Evolutionary conservation across 148 eudicot genomes (phyloP).

Genomic region (Vaccinium corymbosum): DNA sequence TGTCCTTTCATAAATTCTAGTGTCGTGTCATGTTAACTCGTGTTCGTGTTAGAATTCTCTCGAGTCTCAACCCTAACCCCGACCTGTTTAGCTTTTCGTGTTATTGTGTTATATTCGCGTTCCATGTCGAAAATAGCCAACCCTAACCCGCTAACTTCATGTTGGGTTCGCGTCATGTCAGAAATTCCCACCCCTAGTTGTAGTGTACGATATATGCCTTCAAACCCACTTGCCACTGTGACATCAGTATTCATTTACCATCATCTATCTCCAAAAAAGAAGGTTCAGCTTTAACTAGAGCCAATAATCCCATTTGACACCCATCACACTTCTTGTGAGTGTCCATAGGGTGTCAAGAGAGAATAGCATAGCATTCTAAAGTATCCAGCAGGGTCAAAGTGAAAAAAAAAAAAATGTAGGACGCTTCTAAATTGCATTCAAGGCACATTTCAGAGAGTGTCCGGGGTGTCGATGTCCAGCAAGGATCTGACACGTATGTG

Average conservation of each 20-base stretch:
- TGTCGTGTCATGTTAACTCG: no score
- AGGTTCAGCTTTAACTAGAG: neutral
- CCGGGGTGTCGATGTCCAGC: neutral
- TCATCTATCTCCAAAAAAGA: neutral
- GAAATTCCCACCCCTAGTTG: neutral
- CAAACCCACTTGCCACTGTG: neutral
- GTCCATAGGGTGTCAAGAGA: neutral
- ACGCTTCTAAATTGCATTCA: neutral
- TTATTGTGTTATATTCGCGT: no score
- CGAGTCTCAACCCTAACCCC: no score
- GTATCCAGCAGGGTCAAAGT: neutral
- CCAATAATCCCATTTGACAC: neutral
- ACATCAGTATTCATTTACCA: neutral
- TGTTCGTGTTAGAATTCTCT: no score
- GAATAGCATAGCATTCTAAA: neutral
- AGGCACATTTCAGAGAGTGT: neutral
- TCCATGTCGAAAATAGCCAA: no score
- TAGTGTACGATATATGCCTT: neutral
- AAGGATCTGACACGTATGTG: neutral
- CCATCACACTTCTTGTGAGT: neutral
- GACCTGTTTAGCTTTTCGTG: no score
- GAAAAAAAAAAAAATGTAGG: neutral
- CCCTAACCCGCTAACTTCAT: no score
- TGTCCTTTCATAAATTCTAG: no score
- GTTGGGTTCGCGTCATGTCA: no score